These are phyloP conservation scores for Triticum turgidum DNA, from an alignment of 176 grass and related monocot genomes.

Conservation along the genomic window DNA sequence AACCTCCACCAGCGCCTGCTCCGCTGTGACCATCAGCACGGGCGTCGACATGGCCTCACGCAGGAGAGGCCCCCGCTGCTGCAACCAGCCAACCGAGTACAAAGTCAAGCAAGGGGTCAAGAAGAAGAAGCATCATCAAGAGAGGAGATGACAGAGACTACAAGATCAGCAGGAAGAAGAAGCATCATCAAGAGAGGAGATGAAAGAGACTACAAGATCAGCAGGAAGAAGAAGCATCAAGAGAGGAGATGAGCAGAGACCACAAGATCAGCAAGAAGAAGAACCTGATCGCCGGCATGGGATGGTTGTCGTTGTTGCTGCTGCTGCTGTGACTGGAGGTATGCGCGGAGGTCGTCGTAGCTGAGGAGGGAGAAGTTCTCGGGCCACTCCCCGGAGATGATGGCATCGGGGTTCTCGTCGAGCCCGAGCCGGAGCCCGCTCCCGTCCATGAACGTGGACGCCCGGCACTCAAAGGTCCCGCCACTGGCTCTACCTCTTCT, in stretches of 20 bases:
- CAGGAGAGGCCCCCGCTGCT: conserved; percentile 26
- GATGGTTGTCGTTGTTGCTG: neutral
- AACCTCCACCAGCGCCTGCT: conserved; percentile 74
- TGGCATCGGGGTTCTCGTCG: conserved; percentile 82
- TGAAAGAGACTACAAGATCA: neutral
- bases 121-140: neutral
- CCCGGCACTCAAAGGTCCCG: conserved; percentile 31
- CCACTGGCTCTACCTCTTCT: neutral
- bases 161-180: neutral
- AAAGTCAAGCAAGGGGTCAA: conserved; percentile 13
- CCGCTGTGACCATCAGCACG: conserved; percentile 39
- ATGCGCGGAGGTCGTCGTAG: conserved; percentile 67
- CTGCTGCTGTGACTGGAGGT: conserved; percentile 54
- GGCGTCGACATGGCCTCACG: conserved; percentile 66
- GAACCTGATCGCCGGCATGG: conserved; percentile 39
- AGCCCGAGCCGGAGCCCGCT: conserved; percentile 56
- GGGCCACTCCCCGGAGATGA: conserved; percentile 85
- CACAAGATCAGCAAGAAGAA: neutral
- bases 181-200: neutral
- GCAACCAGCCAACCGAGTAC: neutral
- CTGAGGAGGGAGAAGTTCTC: conserved; percentile 81
- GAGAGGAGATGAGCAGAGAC: neutral
- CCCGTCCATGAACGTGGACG: conserved; percentile 46
- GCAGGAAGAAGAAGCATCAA: neutral
- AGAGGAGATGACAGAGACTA: neutral